phyloP scores from a whole-genome alignment of 768 basidiomycete genomes.

The Pleurotus ostreatus region DNA sequence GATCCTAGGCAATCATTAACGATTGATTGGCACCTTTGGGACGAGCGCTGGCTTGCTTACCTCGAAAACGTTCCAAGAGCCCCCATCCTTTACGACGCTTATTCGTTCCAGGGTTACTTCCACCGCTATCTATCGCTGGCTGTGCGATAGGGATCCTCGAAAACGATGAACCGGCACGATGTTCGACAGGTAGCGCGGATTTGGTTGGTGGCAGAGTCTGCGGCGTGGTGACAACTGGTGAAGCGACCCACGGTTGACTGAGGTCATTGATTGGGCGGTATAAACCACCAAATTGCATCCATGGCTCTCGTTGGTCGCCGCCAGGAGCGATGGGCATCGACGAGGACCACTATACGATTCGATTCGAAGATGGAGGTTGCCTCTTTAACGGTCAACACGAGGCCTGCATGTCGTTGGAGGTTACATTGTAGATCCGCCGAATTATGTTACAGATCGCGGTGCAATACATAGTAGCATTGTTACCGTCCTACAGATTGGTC shows the following conservation, averaged over 20 bases:
- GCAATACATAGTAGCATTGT: too few species aligned
- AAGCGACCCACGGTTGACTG: slow-evolving; percentile 16
- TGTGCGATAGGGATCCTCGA: background rate
- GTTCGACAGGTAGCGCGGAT: background rate
- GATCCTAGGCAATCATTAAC: background rate
- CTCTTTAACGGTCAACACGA: too few species aligned
- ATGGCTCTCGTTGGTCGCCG: slow-evolving; percentile 8
- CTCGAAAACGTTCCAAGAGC: slow-evolving; percentile 1
- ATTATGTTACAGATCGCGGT: too few species aligned
- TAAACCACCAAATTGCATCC: slow-evolving; percentile 13
- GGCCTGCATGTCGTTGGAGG: too few species aligned
- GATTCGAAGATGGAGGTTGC: too few species aligned
- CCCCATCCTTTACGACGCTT: slow-evolving; percentile 9
- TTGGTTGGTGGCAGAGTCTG: slow-evolving; percentile 1
- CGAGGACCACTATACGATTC: background rate
- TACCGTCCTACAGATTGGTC: too few species aligned
- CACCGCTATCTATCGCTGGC: background rate
- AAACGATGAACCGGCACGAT: too few species aligned
- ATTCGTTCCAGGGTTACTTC: background rate
- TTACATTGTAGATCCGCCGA: too few species aligned
- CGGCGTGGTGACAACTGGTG: slow-evolving; percentile 10
- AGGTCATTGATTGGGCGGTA: slow-evolving; percentile 16
- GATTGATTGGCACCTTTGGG: too few species aligned
- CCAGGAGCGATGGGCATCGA: background rate
- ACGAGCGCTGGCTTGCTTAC: background rate